Base-by-base conservation (phyloP, 73 alveolate genomes). In the Paramecium octaurelia region DNA sequence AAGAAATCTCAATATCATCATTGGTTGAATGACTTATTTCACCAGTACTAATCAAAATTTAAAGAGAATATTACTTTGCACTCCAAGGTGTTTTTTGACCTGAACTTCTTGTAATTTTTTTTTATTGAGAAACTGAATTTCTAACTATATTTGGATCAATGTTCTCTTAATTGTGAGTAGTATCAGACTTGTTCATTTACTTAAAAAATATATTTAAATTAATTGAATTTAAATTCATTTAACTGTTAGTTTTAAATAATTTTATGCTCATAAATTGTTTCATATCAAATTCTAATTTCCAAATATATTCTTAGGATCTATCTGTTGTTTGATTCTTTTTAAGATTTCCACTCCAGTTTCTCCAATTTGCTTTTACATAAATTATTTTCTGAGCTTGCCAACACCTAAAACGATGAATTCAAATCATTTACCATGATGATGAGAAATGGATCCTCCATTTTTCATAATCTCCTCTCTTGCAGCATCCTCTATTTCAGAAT, bases 391-490 rank as follows among this genome's bases (percentile, higher is more conserved):
- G 80, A 96, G 80, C 76, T 97, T 97, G 3, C 99, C 99, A 46
- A 97, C 96, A 35, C 94, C 94, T 83, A 44, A 71, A 20, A 60
- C n/a, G 8, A n/a, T 43, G 9, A 70, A 11, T 64, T 50, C 9
- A 21, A 8, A 69, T 34, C 3, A 4, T 11, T 7, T 89, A 70
- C 98, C 99, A 87, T 97, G 99, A 94, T 97, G 99, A 83, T 97
- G 99, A 36, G 98, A 93, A 12, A 97, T 35, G 27, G 96, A 75
- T 23, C 99, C 99, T 14, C 99, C 99, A 73, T 91, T 46, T 85
- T 83, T 93, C 92, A 96, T 43, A 40, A 96, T 92, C 70, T 93
- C 98, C 11, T 96, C 98, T 93, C 99, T 96, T 38, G 98, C 98
- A n/a, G 93, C 96, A 46, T 97, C 95, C 71, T 97, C 99, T 24